These are phyloP conservation scores for Suhomyces coccinellae DNA, from an alignment of 1,139 yeast species.

Conservation along the genomic window DNA sequence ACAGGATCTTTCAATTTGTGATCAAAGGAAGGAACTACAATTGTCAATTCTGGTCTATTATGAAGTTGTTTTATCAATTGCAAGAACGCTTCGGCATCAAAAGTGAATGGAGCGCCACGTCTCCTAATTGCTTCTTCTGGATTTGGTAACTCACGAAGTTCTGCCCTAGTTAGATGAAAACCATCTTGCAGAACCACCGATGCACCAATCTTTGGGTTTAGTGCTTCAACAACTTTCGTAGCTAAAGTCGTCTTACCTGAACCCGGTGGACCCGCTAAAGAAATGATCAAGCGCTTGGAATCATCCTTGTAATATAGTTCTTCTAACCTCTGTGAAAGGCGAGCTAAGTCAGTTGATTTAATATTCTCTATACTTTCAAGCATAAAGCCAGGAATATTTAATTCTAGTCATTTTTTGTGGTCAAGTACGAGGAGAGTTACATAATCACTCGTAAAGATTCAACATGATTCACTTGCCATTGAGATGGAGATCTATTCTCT, in stretches of 20 bases:
- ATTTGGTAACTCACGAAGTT: constrained; percentile 52
- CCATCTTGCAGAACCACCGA: constrained; percentile 67
- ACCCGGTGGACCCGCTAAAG: constrained; percentile 28
- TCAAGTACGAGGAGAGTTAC: background rate
- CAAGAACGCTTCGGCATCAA: constrained; percentile 55
- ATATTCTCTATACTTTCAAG: background rate
- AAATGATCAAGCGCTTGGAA: constrained; percentile 2
- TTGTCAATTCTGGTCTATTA: constrained; percentile 18
- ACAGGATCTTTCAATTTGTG: constrained; percentile 70
- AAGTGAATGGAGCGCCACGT: constrained; percentile 86
- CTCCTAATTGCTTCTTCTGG: constrained; percentile 57
- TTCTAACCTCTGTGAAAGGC: constrained; percentile 9
- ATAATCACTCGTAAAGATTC: background rate
- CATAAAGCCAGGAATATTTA: no score
- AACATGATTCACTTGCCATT: background rate
- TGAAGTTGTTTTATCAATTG: constrained; percentile 24
- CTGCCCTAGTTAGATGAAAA: constrained; percentile 65
- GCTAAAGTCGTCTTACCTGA: constrained; percentile 28
- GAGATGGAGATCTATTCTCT: background rate
- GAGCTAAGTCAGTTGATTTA: constrained; percentile 3
- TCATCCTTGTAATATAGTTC: constrained; percentile 3
- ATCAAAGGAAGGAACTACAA: constrained; percentile 70
- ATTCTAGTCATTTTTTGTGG: no score
- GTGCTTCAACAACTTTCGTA: constrained; percentile 14
- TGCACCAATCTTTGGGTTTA: constrained; percentile 20